Conservation (phyloP, 768 basidiomycete species). For the Phylloporus scabripes region DNA sequence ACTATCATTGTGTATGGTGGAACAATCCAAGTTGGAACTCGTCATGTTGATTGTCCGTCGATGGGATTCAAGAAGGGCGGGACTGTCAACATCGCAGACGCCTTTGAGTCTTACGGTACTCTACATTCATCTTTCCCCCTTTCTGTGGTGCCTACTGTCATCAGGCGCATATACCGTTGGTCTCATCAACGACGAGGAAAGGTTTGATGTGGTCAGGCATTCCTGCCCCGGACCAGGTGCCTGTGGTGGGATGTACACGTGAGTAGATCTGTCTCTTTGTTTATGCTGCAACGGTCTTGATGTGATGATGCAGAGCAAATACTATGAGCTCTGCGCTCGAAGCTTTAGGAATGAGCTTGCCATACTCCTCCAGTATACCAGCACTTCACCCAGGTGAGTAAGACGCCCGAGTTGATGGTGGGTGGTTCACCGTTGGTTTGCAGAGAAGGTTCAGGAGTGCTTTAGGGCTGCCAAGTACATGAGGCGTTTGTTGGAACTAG, state of each 20-base stretch:
- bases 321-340: slow-evolving; percentile 86
- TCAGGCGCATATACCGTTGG: slow-evolving; percentile 72
- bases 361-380: slow-evolving; percentile 71
- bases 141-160: not conserved
- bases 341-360: slow-evolving; percentile 79
- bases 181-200: slow-evolving; percentile 72
- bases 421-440: not conserved
- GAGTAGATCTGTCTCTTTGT: slow-evolving; percentile 17
- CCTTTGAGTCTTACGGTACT: slow-evolving; percentile 78
- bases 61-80: slow-evolving; percentile 78
- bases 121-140: not conserved
- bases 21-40: slow-evolving; percentile 71
- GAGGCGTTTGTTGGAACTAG: slow-evolving; percentile 64
- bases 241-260: slow-evolving; percentile 88
- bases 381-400: slow-evolving; percentile 60
- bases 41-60: slow-evolving; percentile 75
- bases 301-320: slow-evolving; percentile 50
- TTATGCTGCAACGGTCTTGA: not conserved
- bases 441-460: slow-evolving; percentile 83
- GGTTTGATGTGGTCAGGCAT: slow-evolving; percentile 79
- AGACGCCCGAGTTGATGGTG: not conserved
- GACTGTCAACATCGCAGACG: slow-evolving; percentile 76
- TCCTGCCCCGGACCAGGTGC: slow-evolving; percentile 82
- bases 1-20: slow-evolving; percentile 87
- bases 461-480: slow-evolving; percentile 71